Conservation (phyloP, 306 rosid species). For the Citrullus amarus region DNA sequence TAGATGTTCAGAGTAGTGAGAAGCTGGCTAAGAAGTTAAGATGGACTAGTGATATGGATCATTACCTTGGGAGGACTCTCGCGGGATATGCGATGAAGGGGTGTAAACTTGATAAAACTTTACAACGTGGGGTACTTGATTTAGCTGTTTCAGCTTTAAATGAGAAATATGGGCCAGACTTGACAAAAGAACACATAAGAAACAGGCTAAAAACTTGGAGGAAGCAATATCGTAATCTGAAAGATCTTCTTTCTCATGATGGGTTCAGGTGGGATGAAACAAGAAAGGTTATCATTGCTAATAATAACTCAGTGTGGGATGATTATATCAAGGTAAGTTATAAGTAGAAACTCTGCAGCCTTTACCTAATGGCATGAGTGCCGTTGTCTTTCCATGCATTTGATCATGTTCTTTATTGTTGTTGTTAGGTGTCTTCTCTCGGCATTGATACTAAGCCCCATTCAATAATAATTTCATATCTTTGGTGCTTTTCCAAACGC, state of each 20-base stretch:
- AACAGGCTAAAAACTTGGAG: conserved; percentile 46
- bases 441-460: too few relatives aligned
- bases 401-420: background rate
- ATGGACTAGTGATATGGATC: conserved; percentile 52
- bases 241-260: conserved; percentile 31
- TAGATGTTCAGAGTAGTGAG: conserved; percentile 28
- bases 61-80: conserved; percentile 37
- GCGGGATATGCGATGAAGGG: conserved; percentile 42
- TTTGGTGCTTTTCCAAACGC: background rate
- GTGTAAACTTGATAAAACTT: conserved; percentile 31
- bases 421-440: background rate
- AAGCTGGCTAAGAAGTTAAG: conserved; percentile 26
- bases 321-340: conserved; percentile 26
- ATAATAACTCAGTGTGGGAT: conserved; percentile 33
- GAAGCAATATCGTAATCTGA: conserved; percentile 31
- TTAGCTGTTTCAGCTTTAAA: conserved; percentile 28
- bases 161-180: conserved; percentile 28
- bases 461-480: background rate
- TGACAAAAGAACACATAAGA: conserved; percentile 35
- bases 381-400: background rate
- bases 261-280: conserved; percentile 48
- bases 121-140: conserved; percentile 35
- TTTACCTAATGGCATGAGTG: too few relatives aligned
- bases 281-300: conserved; percentile 31
- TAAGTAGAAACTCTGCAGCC: conserved; percentile 8